Evolutionary conservation across 371 early-diverging fungal genomes (phyloP).

Genomic region (Saksenaea oblongispora): DNA sequence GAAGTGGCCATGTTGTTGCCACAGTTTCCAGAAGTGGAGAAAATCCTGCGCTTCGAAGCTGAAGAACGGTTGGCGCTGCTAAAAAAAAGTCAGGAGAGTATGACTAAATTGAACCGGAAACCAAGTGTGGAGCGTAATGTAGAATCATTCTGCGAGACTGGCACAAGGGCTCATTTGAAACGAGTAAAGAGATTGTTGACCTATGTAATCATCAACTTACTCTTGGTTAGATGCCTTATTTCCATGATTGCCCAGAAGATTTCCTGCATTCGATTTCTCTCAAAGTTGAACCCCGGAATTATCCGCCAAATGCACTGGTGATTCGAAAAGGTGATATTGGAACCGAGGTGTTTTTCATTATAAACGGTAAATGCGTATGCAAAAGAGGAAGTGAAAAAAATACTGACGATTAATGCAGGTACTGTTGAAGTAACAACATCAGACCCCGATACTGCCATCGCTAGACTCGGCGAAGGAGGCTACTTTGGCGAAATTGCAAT

Average conservation of each 20-base stretch:
- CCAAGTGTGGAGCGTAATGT: constrained; percentile 11
- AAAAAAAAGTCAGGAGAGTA: constrained; percentile 18
- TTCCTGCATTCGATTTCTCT: constrained; percentile 55
- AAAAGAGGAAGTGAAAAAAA: not conserved
- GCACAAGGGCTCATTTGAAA: constrained; percentile 31
- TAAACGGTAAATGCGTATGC: constrained; percentile 58
- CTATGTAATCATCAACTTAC: not conserved
- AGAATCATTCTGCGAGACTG: constrained; percentile 19
- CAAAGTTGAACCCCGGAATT: constrained; percentile 51
- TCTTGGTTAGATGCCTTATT: constrained; percentile 47
- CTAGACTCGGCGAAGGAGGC: constrained; percentile 50
- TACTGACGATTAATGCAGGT: constrained; percentile 18
- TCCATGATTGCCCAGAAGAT: constrained; percentile 52
- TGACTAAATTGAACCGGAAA: constrained; percentile 2
- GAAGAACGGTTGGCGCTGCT: constrained; percentile 53
- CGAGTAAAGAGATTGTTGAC: constrained; percentile 20
- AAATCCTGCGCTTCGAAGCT: constrained; percentile 56
- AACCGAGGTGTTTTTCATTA: constrained; percentile 79
- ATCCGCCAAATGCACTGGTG: constrained; percentile 49
- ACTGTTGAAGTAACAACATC: constrained; percentile 34
- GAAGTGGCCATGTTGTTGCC: constrained; percentile 48
- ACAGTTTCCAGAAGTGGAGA: constrained; percentile 60
- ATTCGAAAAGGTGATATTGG: constrained; percentile 73
- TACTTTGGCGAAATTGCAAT: constrained; percentile 83
- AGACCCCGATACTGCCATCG: constrained; percentile 17